Percentiles rank a stretch among this genome's conserved stretches.
phyloP scores from a whole-genome alignment of 176 grass and related monocot species.

The Aegilops bicornis region DNA sequence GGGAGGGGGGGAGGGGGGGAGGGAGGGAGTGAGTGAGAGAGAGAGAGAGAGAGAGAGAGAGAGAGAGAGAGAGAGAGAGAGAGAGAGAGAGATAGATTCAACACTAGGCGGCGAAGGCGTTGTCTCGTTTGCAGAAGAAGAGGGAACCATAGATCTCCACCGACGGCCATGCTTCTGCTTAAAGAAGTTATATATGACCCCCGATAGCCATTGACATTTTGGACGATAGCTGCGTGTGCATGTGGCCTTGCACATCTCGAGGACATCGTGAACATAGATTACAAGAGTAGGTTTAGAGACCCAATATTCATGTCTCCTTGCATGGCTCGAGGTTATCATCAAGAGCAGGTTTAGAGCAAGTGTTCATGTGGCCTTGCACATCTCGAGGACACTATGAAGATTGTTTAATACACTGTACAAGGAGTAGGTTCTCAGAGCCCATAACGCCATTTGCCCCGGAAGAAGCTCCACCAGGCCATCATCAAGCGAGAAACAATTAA shows the following conservation, averaged over 20 bases:
- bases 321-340: not conserved
- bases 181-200: not conserved
- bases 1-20: too few relatives aligned
- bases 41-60: not conserved
- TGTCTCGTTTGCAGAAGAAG: not conserved
- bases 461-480: too few relatives aligned
- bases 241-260: not conserved
- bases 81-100: too few relatives aligned
- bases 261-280: not conserved
- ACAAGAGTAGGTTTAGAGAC: not conserved
- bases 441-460: not conserved
- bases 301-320: not conserved
- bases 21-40: not conserved
- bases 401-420: too few relatives aligned
- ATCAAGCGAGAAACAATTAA: not conserved
- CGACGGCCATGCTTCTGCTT: not conserved
- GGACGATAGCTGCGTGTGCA: not conserved
- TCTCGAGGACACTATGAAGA: not conserved
- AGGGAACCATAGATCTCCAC: not conserved
- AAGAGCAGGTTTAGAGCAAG: too few relatives aligned
- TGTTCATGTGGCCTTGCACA: not conserved
- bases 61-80: not conserved
- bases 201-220: not conserved
- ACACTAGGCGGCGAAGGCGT: too few relatives aligned
- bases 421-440: not conserved